These are phyloP conservation scores for Pezicula carpinea DNA, from an alignment of 2,329 filamentous ascomycete genomes.

Conservation along the genomic window DNA sequence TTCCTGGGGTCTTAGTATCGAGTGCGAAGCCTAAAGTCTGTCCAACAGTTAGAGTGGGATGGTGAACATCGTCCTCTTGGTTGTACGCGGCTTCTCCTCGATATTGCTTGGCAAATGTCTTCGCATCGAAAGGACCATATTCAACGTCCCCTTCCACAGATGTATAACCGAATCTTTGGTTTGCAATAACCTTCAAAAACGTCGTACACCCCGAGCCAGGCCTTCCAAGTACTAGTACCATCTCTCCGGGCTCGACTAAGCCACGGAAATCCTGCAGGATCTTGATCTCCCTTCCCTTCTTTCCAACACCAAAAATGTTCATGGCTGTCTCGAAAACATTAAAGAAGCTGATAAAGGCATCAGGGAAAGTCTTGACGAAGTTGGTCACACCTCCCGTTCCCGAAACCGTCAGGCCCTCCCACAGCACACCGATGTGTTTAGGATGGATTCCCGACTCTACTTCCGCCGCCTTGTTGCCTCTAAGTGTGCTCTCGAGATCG, in stretches of 20 bases:
- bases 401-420: constrained; percentile 72
- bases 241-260: constrained; percentile 74
- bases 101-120: constrained; percentile 66
- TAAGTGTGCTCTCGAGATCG: constrained; percentile 69
- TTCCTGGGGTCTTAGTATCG: constrained; percentile 79
- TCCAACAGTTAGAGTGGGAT: constrained; percentile 77
- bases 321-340: constrained; percentile 65
- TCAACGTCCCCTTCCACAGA: constrained; percentile 64
- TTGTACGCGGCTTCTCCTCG: constrained; percentile 83
- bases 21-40: constrained; percentile 84
- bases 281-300: constrained; percentile 66
- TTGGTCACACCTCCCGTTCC: constrained; percentile 72
- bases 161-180: constrained; percentile 55
- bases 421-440: constrained; percentile 76
- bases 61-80: constrained; percentile 80
- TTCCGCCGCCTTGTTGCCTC: constrained; percentile 67
- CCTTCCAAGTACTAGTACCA: constrained; percentile 44
- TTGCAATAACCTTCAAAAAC: constrained; percentile 48
- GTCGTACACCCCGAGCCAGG: constrained; percentile 45
- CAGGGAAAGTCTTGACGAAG: constrained; percentile 67
- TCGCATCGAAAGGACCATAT: constrained; percentile 69
- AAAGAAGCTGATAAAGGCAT: constrained; percentile 67
- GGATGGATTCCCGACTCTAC: constrained; percentile 72
- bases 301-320: constrained; percentile 58
- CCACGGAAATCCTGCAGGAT: constrained; percentile 70